These are phyloP conservation scores for Acrocalymma vagum DNA, from an alignment of 2,329 filamentous ascomycete genomes.

Conservation along the genomic window DNA sequence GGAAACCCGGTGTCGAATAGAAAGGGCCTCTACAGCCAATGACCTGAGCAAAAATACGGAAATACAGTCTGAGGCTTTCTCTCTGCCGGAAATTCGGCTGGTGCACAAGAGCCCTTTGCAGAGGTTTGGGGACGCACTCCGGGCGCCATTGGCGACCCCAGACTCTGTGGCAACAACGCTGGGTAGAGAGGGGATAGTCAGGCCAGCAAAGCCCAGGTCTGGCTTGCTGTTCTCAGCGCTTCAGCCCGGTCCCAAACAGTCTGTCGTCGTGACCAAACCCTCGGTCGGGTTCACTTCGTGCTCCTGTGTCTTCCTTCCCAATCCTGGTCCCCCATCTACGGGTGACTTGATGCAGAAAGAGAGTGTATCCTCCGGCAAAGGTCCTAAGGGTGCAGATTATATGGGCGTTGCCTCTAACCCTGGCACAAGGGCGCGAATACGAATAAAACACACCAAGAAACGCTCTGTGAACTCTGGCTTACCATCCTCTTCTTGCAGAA, in stretches of 20 bases:
- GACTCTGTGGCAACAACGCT: too few species aligned
- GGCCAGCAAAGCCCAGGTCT: constrained; percentile 1
- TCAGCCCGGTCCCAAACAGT: constrained; percentile 9
- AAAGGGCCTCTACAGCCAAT: not conserved
- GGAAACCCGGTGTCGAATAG: too few species aligned
- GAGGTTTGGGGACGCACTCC: constrained; percentile 36
- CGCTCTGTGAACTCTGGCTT: constrained; percentile 38
- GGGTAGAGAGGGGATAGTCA: too few species aligned
- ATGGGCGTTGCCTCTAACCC: constrained; percentile 19
- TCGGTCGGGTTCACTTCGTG: too few species aligned
- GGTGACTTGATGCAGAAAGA: constrained; percentile 7
- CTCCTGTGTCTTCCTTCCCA: too few species aligned
- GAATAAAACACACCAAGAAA: constrained; percentile 16
- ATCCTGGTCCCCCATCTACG: too few species aligned
- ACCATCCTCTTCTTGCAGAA: constrained; percentile 63
- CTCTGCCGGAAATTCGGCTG: not conserved
- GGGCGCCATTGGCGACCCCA: constrained; percentile 20
- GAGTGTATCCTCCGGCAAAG: constrained; percentile 20
- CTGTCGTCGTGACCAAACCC: too few species aligned
- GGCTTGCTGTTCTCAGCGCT: constrained; percentile 3
- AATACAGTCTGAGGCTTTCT: too few species aligned
- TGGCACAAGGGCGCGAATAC: constrained; percentile 11
- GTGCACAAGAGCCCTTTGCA: constrained; percentile 44
- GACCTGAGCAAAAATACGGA: not conserved
- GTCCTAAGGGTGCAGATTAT: constrained; percentile 7